Base-by-base conservation (phyloP, 305 asterid species). In the Fraxinus dipetala region DNA sequence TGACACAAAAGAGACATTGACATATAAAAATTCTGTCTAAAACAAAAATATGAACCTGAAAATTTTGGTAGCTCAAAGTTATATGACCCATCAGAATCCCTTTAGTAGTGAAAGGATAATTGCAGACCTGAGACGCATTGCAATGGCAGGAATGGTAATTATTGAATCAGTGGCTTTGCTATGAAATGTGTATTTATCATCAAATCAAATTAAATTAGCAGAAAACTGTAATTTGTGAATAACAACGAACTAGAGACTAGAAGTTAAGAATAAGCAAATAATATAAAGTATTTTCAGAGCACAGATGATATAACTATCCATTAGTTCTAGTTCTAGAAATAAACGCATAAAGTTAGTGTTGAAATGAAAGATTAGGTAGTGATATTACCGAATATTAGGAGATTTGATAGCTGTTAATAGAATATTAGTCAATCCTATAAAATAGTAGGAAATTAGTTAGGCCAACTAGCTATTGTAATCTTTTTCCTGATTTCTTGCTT, bases 31-130 rank as follows among this genome's bases (percentile, higher is more conserved):
- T 75, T 72, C 78, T 76, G 51, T 76, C 79, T 28, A 31, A 36
- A 83, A 77, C n/a, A 24, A 75, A 79, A 72, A 34, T 18, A 35
- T 30, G 59, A 76, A 92, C 99, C 98, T 95, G 99, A 87, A 94
- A 95, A 91, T 89, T 92, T 88, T 93, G 95, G 92, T 86, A 92
- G 89, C 94, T 93, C 84, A 93, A 83, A 83, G 83, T 82, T 80
- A 94, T 93, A 88, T 95, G 99, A 61, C 99, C 99, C 99, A 95
- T 94, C 84, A 95, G 87, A 88, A 95, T 93, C 85, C 98, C 98
- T 86, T 98, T 88, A 16, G 99, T 95, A 79, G 99, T 95, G 89
- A 95, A 95, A 43, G 99, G 98, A 89, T 95, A 95, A 83, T 95
- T 95, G 93, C 98, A 95, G 34, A 95, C 83, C 97, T 95, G 91